phyloP scores from a whole-genome alignment of 2,329 filamentous ascomycete species.

The Cyanodermella asteris region DNA sequence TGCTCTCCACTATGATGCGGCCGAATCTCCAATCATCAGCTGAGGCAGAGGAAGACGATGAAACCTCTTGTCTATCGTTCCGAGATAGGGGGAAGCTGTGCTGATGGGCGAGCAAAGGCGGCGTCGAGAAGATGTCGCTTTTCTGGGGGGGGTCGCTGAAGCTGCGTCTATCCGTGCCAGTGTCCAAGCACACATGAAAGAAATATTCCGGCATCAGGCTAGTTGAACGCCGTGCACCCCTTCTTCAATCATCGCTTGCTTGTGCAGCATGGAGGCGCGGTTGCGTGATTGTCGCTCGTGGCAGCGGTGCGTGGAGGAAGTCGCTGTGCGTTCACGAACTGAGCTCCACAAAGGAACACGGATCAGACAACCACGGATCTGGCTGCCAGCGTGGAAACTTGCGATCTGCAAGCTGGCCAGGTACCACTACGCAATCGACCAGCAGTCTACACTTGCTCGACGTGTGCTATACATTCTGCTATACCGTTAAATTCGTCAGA shows the following conservation, averaged over 20 bases:
- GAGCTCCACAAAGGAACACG: background rate
- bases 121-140: background rate
- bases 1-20: slow-evolving; percentile 54
- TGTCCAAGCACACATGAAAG: slow-evolving; percentile 39
- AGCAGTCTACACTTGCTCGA: too few species aligned
- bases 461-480: too few species aligned
- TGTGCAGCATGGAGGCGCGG: background rate
- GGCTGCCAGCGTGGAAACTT: too few species aligned
- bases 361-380: too few species aligned
- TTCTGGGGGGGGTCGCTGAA: background rate
- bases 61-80: background rate
- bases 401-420: too few species aligned
- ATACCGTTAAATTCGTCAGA: too few species aligned
- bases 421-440: too few species aligned
- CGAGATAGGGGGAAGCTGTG: background rate
- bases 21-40: slow-evolving; percentile 61
- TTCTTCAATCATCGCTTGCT: background rate
- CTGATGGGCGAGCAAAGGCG: too few species aligned
- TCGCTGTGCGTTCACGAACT: background rate
- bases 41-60: background rate
- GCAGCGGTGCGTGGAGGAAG: background rate
- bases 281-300: slow-evolving; percentile 2
- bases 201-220: slow-evolving; percentile 38
- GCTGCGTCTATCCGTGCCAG: slow-evolving; percentile 11
- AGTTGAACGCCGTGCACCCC: background rate